Evolutionary conservation across 495 filamentous ascomycete genomes (phyloP), one percentile per base, ranked within the genome.

Genomic region (Podospora comata): DNA sequence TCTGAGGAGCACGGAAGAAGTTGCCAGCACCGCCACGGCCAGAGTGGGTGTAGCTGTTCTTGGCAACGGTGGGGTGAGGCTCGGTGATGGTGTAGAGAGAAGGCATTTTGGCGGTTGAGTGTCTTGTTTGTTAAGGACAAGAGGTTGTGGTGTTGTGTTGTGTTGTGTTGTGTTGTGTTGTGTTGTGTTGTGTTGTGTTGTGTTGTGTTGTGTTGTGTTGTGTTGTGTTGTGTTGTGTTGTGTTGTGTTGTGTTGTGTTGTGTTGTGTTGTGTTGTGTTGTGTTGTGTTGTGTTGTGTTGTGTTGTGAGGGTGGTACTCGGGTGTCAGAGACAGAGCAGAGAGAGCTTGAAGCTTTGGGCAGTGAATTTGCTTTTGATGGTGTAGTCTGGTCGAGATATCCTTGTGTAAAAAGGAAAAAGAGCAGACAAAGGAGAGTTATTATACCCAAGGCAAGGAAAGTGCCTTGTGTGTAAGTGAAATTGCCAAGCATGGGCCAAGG

Each of bases 11-110:
- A 75, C 89, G 89, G 77, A 92, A 87, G 79, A 85, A 89, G 83
- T 97, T 98, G 71, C 94, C 94, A 18, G 89, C 90, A 55, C 94
- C 94, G 71, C 94, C 94, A 39, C 93, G 92, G 74, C 93, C 94
- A 23, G 88, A 86, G 83, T 92, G 89, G 71, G 89, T 83, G 78
- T 88, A 89, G 71, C 80, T 80, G 77, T 84, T 82, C 73, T 85
- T 78, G 65, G 85, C 83, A 68, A 91, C 82, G 71, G 89, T 89
- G 34, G 92, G 92, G 83, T 92, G 89, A 63, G 92, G 91, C 79
- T 96, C 91, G 79, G 88, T 86, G 83, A 94, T 85, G 73, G 85
- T 85, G 87, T 89, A 91, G 74, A 19, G 54, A 53, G 71, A 71
- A 63, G 80, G 67, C 81, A 81, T 82, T 30, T 69, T 74, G 71